A percentile compares a stretch with the other conserved stretches of the same genome.
Evolutionary conservation across 495 filamentous ascomycete genomes (phyloP).

Genomic region (Hypoxylon rickii): DNA sequence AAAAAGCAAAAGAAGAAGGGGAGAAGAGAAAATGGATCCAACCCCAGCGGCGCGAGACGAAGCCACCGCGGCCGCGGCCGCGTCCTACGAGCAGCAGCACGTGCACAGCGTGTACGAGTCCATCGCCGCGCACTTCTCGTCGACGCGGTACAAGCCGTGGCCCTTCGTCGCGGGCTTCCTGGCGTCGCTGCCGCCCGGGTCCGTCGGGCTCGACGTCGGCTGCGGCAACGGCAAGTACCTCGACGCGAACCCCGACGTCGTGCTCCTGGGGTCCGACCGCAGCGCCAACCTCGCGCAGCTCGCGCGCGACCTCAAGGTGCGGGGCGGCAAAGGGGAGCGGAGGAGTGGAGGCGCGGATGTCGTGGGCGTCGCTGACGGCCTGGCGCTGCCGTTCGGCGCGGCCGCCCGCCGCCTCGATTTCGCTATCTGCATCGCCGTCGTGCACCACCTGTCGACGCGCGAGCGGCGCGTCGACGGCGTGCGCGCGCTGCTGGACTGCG

Average conservation of each 20-base stretch:
- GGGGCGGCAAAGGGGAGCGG: slow-evolving; percentile 17
- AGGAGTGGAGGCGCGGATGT: slow-evolving; percentile 23
- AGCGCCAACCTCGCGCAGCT: slow-evolving; percentile 77
- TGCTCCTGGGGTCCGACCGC: slow-evolving; percentile 87
- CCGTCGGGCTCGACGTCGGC: slow-evolving; percentile 88
- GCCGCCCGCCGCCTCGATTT: slow-evolving; percentile 78
- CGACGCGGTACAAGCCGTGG: slow-evolving; percentile 97
- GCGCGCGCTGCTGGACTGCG: slow-evolving; percentile 68
- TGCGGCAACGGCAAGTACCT: slow-evolving; percentile 98
- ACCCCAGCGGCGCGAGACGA: too few species aligned
- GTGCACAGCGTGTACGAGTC: slow-evolving; percentile 94
- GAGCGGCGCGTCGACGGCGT: slow-evolving; percentile 75
- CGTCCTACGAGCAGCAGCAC: slow-evolving; percentile 77
- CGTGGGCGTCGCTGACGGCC: slow-evolving; percentile 71
- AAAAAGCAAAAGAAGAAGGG: too few species aligned
- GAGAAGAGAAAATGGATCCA: too few species aligned
- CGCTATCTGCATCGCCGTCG: slow-evolving; percentile 89
- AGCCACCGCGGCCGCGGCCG: slow-evolving; percentile 30
- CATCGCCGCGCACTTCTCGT: slow-evolving; percentile 93
- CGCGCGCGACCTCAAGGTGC: slow-evolving; percentile 65
- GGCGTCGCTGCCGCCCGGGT: slow-evolving; percentile 63
- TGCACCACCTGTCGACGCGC: slow-evolving; percentile 92
- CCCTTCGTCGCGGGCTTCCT: slow-evolving; percentile 87
- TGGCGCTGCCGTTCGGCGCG: slow-evolving; percentile 66
- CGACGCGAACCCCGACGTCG: slow-evolving; percentile 74